phyloP scores from a whole-genome alignment of 78 protist species.

The Dictyostelium brefeldianum region DNA sequence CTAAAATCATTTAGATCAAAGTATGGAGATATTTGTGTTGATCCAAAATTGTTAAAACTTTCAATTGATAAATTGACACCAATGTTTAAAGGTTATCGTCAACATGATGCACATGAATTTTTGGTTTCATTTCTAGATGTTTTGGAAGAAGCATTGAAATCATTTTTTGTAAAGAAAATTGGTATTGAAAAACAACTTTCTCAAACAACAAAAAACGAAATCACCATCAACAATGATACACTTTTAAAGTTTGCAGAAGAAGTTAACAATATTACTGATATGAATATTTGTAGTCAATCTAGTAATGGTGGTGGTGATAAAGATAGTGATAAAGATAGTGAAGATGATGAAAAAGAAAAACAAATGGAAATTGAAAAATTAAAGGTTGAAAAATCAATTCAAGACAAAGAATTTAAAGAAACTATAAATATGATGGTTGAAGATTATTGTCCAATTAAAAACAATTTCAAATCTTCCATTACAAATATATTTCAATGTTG shows the following conservation, averaged over 20 bases:
- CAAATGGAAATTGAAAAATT: background rate
- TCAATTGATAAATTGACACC: constrained; percentile 19
- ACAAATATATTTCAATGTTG: constrained; percentile 13
- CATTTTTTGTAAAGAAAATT: background rate
- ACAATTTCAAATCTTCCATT: constrained; percentile 42
- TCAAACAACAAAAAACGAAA: no score
- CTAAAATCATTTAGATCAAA: background rate
- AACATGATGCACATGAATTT: constrained; percentile 74
- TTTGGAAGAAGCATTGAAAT: constrained; percentile 41
- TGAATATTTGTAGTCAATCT: background rate
- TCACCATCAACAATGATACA: no score
- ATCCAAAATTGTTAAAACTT: constrained; percentile 23
- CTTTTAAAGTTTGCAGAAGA: no score
- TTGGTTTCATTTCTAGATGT: constrained; percentile 44
- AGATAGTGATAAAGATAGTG: constrained; percentile 11
- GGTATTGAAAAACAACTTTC: background rate
- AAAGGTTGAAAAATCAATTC: background rate
- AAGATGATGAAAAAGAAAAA: background rate
- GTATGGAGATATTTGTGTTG: constrained; percentile 13
- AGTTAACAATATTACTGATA: no score
- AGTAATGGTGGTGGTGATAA: background rate
- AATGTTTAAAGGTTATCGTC: constrained; percentile 52
- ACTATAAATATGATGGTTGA: background rate
- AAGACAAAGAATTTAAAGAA: background rate
- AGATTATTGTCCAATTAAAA: constrained; percentile 41